Evolutionary conservation across 2,329 filamentous ascomycete genomes (phyloP), one percentile per base, ranked within the genome.

Genomic region (Fusarium brevicatenulatum): DNA sequence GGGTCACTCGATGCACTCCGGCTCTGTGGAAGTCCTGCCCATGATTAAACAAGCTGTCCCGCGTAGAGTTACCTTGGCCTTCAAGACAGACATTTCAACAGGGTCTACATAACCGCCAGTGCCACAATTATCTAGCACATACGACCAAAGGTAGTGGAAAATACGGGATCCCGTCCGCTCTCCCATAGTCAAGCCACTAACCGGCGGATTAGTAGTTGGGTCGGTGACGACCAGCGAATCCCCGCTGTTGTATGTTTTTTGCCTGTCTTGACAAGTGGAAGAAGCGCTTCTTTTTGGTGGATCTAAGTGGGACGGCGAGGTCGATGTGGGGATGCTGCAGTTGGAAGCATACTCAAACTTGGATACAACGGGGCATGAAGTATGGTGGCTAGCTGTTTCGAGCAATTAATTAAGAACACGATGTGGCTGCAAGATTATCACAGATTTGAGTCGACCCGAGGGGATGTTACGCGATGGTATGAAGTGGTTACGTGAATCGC

Each of bases 191-290:
- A 64, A 64, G 63, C 63, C 42, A 37, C 58, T 63, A 65, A 64
- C 39, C 46, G 63, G 46, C 62, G 47, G 59, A 64, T 65, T 64
- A 65, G 59, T 64, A 65, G 59, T 64, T 65, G 47, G 63, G 59
- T 65, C 59, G 63, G 59, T 65, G 59, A 65, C 47, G 47, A 64
- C 63, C 47, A 65, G 62, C 62, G 63, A 65, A 65, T 65, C 40
- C 63, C 60, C 63, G 63, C 59, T 65, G 63, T 65, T 65, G 47
- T 65, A 65, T 65, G 63, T 65, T 28, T 57, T 65, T 64, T 36
- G 19, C 28, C 10, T 0, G 3, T 36, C 8, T 19, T 0, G 8
- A n/a, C 1, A 28, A 28, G 34, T 28, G 12, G 9, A 28, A 9
- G 34, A 40, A 2, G 7, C 7, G 8, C 15, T n/a, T 7, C 34